These are phyloP conservation scores for Diutina catenulata DNA, from an alignment of 1,139 yeast genomes.

Conservation along the genomic window DNA sequence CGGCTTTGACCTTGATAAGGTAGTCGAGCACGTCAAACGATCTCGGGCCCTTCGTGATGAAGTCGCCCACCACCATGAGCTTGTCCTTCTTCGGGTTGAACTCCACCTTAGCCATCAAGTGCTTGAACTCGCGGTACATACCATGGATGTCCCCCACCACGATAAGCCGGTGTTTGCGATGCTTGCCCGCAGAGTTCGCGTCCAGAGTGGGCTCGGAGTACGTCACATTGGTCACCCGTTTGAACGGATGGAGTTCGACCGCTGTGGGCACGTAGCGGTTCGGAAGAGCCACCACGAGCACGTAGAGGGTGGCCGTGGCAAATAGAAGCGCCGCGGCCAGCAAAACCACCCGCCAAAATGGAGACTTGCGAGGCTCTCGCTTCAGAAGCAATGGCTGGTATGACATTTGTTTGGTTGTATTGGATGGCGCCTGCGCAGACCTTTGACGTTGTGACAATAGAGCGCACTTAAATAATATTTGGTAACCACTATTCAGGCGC, in stretches of 20 bases:
- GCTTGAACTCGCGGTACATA: slow-evolving; percentile 40
- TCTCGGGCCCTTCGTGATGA: slow-evolving; percentile 74
- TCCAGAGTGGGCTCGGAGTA: not conserved
- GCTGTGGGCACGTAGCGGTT: not conserved
- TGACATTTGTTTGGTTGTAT: no score
- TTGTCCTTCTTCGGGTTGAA: slow-evolving; percentile 40
- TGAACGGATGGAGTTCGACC: not conserved
- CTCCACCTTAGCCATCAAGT: slow-evolving; percentile 34
- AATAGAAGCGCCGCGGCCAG: not conserved
- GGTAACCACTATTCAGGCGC: no score
- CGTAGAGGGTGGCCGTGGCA: not conserved
- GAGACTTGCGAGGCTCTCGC: no score
- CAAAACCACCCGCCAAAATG: no score
- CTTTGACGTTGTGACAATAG: no score
- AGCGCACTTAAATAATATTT: no score
- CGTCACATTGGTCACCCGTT: not conserved
- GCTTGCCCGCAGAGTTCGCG: not conserved
- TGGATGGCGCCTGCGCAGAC: no score
- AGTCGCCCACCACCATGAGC: slow-evolving; percentile 72
- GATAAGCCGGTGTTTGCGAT: slow-evolving; percentile 30
- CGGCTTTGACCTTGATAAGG: slow-evolving; percentile 46
- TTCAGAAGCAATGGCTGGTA: no score
- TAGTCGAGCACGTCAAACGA: slow-evolving; percentile 58
- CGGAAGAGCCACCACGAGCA: not conserved
- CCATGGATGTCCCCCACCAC: slow-evolving; percentile 90